Conservation (phyloP, 106 monocot species). For the Dendrobium officinale region DNA sequence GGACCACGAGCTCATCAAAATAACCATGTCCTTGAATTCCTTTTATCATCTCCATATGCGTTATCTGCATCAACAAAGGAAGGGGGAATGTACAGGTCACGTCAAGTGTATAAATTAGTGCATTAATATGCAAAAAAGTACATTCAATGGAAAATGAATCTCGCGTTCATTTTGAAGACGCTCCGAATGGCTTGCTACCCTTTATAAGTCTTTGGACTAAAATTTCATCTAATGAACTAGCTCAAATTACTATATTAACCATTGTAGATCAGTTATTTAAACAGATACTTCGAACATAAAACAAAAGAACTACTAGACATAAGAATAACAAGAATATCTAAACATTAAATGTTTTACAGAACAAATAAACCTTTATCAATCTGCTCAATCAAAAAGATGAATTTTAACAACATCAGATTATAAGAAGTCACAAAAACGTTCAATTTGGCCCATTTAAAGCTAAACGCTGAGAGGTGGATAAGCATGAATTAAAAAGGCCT, state of each 20-base stretch:
- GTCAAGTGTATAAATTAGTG: background rate
- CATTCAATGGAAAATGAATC: background rate
- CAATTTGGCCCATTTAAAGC: background rate
- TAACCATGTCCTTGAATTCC: slow-evolving; percentile 96
- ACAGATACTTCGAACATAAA: background rate
- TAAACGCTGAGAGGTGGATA: background rate
- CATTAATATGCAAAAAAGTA: background rate
- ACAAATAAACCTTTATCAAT: background rate
- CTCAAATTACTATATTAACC: background rate
- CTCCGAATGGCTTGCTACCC: background rate
- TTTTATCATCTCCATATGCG: slow-evolving; percentile 99
- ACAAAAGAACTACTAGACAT: background rate
- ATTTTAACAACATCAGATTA: background rate
- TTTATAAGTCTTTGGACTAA: background rate
- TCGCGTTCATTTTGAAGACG: background rate
- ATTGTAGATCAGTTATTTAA: background rate
- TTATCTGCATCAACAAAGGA: slow-evolving; percentile 56
- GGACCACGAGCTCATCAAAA: slow-evolving; percentile 84
- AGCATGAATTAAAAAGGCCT: background rate
- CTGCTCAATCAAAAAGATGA: background rate
- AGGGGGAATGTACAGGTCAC: background rate
- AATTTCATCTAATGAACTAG: background rate
- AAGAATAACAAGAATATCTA: background rate
- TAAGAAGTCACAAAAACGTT: background rate
- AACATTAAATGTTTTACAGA: background rate